Evolutionary conservation across 164 flowering plant genomes (phyloP).

Genomic region (Brasenia schreberi): DNA sequence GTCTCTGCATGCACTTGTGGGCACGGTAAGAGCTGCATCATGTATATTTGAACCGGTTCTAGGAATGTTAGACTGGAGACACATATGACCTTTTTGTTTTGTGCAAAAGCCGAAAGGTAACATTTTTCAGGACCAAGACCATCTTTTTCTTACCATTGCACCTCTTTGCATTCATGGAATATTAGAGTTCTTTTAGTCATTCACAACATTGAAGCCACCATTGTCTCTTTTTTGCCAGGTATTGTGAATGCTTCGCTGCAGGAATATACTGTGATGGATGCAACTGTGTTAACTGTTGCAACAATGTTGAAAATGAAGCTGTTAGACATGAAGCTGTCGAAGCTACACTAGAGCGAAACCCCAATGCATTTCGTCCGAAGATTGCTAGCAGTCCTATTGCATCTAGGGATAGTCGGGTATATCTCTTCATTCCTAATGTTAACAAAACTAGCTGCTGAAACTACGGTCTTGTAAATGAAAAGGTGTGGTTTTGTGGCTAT

Average conservation of each 20-base stretch:
- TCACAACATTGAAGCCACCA: not conserved
- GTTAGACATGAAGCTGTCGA: conserved; percentile 85
- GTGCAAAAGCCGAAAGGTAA: too few species aligned
- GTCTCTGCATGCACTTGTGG: too few species aligned
- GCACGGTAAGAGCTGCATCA: too few species aligned
- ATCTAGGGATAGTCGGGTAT: conserved; percentile 55
- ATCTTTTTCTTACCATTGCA: too few species aligned
- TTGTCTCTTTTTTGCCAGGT: conserved; percentile 31
- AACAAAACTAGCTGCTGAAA: not conserved
- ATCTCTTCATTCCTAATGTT: not conserved
- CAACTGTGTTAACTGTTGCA: conserved; percentile 76
- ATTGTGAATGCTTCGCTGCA: conserved; percentile 97
- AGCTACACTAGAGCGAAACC: conserved; percentile 85
- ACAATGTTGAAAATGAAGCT: conserved; percentile 79
- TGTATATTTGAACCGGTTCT: too few species aligned
- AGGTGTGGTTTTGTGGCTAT: too few species aligned
- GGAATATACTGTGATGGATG: conserved; percentile 95
- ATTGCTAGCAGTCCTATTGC: conserved; percentile 91
- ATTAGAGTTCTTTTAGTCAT: too few species aligned
- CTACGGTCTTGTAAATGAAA: too few species aligned
- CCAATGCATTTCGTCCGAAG: conserved; percentile 93
- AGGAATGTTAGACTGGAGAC: too few species aligned
- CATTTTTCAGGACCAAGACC: too few species aligned
- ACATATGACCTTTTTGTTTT: too few species aligned
- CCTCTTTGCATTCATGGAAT: too few species aligned